Base-by-base conservation (phyloP, 78 protist genomes). In the Kipferlia bialata region DNA sequence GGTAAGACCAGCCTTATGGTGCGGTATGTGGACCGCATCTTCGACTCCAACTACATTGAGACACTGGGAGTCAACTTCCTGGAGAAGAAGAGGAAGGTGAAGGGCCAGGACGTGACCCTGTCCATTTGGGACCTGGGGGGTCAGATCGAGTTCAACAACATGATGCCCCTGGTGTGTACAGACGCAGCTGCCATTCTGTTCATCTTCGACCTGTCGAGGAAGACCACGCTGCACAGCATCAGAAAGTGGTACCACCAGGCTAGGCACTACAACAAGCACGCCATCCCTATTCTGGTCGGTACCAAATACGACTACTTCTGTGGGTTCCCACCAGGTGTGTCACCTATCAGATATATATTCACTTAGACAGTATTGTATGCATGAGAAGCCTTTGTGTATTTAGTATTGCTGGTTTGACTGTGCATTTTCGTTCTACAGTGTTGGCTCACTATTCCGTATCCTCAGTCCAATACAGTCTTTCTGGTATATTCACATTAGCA, bases 21-120 rank as follows among this genome's bases (percentile, higher is more conserved):
- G 20, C 88, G 88, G 73, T 93, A 93, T 51, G 96, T 93, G 26
- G 87, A 89, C 64, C 84, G 84, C 17, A 56, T 78, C 0, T 93
- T 91, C 37, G 94, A 89, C 54, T 93, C 89, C 58, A 92, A 89
- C 59, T 93, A 91, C 61, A 90, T 88, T 53, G 89, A 88, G 33
- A 90, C 95, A 22, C 66, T 92, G 12, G 96, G 96, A n/a, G 97
- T 94, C 10, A 94, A 94, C 67, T 94, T 94, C 59, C 88, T 94
- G 95, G 96, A 92, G 62, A 94, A 91, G 79, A 79, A 85, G 0
- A 76, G 90, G 32, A 38, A 60, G 22, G 53, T 94, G 28, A 80
- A 85, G 39, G 77, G 81, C 20, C 84, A 82, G 5, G 91, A 92
- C 22, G 79, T 92, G 55, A 92, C 91, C 28, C 88, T 94, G 69